Base-by-base conservation (phyloP, 2,329 filamentous ascomycete species). In the Arthroderma sp. region DNA sequence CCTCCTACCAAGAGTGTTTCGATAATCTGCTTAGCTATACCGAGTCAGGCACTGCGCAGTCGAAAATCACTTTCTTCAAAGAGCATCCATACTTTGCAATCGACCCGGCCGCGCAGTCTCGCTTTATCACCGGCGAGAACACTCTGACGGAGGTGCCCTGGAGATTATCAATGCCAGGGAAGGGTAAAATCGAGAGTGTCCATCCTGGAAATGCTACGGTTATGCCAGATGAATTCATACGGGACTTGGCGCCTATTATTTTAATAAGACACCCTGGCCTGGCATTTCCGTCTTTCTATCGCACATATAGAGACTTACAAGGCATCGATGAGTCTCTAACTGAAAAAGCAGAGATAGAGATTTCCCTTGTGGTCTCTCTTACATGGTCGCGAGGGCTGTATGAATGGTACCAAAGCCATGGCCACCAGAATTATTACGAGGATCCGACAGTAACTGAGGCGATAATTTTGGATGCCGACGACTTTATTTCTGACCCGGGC, bases 181-280 rank as follows among this genome's bases (percentile, higher is more conserved):
- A 9, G 30, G 56, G 32, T 52, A 52, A 0, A 4, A 43, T 3
- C 32, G 45, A 3, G 42, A 44, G 10, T 55, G 50, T 40, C 43
- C 58, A 54, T 52, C 62, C 44, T 27, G 36, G 42, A 5, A 63
- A 64, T 49, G 34, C 53, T 36, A 65, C 63, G 0, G 41, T 62
- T 6, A 46, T 66, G 5, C 53, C 64, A 1, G 58, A 65, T 45
- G 55, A 55, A 31, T 60, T 61, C 32, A 52, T 66, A 37, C 53
- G 50, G 5, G 56, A 45, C 1, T 64, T 53, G 50, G 48, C 50
- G 11, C 50, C 60, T 5, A 54, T 57, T 1, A 63, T 66, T 42
- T 52, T 63, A 29, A 62, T 66, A 44, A 56, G 63, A 1, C 61
- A 67, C 43, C 65, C 64, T 4, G 61, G 61, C 5, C 49, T 67